Percentiles rank a stretch among this genome's conserved stretches.
Evolutionary conservation across 768 basidiomycete genomes (phyloP).

Genomic region (Pulveroboletus sp.): DNA sequence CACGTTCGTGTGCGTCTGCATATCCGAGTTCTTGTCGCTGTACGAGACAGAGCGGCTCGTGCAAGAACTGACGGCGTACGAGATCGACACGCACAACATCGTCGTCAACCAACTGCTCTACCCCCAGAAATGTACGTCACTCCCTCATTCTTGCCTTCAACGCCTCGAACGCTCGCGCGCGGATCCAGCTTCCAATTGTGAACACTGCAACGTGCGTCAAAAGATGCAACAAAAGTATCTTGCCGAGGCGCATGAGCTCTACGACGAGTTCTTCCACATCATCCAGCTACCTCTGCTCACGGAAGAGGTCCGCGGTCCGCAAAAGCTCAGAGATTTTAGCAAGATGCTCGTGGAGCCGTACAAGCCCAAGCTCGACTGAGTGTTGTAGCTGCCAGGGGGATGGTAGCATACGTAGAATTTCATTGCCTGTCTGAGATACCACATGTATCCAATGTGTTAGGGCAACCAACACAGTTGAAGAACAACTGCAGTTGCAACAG

Average conservation of each 20-base stretch:
- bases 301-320: slow-evolving; percentile 94
- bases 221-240: slow-evolving; percentile 99
- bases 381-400: not conserved
- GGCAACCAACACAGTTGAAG: not conserved
- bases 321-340: slow-evolving; percentile 90
- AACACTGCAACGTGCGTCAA: slow-evolving; percentile 90
- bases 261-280: slow-evolving; percentile 98
- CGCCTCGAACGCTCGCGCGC: not conserved
- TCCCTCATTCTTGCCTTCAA: not conserved
- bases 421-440: not conserved
- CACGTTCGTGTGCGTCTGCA: slow-evolving; percentile 97
- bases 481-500: no score
- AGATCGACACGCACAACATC: slow-evolving; percentile 98
- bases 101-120: slow-evolving; percentile 97
- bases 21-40: slow-evolving; percentile 95
- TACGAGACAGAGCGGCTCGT: slow-evolving; percentile 99
- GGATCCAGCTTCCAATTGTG: slow-evolving; percentile 78
- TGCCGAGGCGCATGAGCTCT: slow-evolving; percentile 92
- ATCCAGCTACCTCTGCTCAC: slow-evolving; percentile 88
- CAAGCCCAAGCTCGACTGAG: slow-evolving; percentile 39
- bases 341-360: slow-evolving; percentile 87
- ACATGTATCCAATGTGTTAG: not conserved
- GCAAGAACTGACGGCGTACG: slow-evolving; percentile 90
- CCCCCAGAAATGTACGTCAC: slow-evolving; percentile 77
- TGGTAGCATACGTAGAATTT: no score